Base-by-base conservation (phyloP, 148 eudicot species). In the Rhododendron kiyosumense region DNA sequence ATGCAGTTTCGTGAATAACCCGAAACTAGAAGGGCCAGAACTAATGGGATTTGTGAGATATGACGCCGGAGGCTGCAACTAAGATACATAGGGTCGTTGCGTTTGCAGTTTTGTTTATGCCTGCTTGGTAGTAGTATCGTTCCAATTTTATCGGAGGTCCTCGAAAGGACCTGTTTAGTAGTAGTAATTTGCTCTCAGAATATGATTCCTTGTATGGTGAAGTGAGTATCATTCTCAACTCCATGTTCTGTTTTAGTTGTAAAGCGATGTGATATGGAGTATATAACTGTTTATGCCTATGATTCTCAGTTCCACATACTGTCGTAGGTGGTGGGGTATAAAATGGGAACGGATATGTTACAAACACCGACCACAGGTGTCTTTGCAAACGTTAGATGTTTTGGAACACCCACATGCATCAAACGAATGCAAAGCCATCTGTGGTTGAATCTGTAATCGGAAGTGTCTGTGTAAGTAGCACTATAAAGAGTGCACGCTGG, bases 21-120 rank as follows among this genome's bases (percentile, higher is more conserved):
- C 94, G 3, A 92, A 90, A 90, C 87, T 95, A 76, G 92, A 94
- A 89, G 96, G 96, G n/a, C 98, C 96, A 11, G 95, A 95, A 87
- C 87, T 95, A 54, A 84, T 94, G 84, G 98, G 98, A 74, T 94
- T 87, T 30, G 94, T 95, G 86, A 90, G 89, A 81, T 95, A 94
- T 49, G 92, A 93, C 36, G 84, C 87, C 0, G 91, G 91, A 63
- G 93, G 89, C 52, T 93, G 96, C 87, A 85, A 90, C 86, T 93
- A 81, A 89, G 85, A 81, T 63, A 82, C 46, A 1, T 8, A 38
- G 81, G 81, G 52, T 4, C 30, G 3, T 78, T 78, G 26, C 18
- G 24, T 78, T 78, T 24, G 28, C 28, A 78, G 76, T 71, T 71
- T 71, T 71, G 76, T 14, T 32, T 71, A 2, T 7, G 1, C 38